A percentile compares a stretch with the other conserved stretches of the same genome.
Evolutionary conservation across 768 basidiomycete species (phyloP).

Genomic region (Basidioascus undulatus): DNA sequence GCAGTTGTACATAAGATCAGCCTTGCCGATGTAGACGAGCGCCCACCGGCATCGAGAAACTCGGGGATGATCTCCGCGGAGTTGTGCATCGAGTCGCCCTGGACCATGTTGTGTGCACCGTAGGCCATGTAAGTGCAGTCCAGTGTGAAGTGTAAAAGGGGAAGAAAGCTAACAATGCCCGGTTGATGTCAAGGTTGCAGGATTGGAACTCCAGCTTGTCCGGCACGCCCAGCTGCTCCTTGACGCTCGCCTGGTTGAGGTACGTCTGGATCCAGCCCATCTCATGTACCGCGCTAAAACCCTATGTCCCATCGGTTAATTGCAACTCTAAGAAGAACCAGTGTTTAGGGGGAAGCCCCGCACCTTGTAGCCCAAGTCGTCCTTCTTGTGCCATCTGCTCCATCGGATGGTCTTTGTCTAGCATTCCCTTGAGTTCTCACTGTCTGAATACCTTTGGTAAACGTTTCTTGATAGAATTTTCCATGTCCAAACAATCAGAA

Average conservation of each 20-base stretch:
- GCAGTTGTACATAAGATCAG: constrained; percentile 57
- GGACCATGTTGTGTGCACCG: constrained; percentile 20
- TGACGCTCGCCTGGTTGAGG: constrained; percentile 54
- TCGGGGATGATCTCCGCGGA: constrained; percentile 52
- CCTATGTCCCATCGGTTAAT: too few relatives aligned
- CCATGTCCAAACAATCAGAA: too few relatives aligned
- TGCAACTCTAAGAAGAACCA: too few relatives aligned
- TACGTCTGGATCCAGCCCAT: constrained; percentile 72
- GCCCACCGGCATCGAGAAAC: constrained; percentile 55
- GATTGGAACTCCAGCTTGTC: constrained; percentile 33
- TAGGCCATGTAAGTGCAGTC: background rate
- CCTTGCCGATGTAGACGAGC: constrained; percentile 59
- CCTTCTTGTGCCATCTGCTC: too few relatives aligned
- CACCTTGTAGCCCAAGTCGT: too few relatives aligned
- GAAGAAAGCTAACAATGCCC: too few relatives aligned
- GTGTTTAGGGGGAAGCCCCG: too few relatives aligned
- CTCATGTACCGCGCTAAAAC: too few relatives aligned
- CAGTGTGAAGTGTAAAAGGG: background rate
- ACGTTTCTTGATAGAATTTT: too few relatives aligned
- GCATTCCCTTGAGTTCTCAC: too few relatives aligned
- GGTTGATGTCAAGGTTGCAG: constrained; percentile 28
- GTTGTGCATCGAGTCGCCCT: constrained; percentile 74
- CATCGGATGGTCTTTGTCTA: too few relatives aligned
- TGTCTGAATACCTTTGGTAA: too few relatives aligned
- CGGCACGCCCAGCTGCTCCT: constrained; percentile 53